Evolutionary conservation across 805 yeast species (phyloP).

Genomic region (Wickerhamiella bombiphila): DNA sequence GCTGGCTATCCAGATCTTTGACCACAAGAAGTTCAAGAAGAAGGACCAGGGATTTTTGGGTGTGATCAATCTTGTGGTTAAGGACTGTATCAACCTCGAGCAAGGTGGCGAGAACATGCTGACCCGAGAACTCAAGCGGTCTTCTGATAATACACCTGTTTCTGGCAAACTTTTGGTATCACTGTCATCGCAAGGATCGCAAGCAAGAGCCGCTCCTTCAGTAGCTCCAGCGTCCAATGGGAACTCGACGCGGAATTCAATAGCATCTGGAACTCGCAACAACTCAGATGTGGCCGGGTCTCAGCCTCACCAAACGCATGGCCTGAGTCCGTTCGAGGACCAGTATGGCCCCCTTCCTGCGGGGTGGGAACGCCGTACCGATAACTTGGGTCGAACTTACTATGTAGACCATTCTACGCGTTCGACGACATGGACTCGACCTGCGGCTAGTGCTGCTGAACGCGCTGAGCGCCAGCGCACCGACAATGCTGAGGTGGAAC

Average conservation of each 20-base stretch:
- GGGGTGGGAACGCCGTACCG: constrained; percentile 98
- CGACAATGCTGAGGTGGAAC: constrained; percentile 66
- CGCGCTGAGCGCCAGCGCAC: constrained; percentile 43
- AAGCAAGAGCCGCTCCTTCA: constrained; percentile 2
- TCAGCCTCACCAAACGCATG: constrained; percentile 1
- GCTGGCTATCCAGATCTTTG: constrained; percentile 85
- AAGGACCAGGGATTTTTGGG: constrained; percentile 98
- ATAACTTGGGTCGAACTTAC: constrained; percentile 91
- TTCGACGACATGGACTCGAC: constrained; percentile 98
- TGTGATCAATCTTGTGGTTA: constrained; percentile 79
- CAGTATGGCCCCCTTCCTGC: constrained; percentile 93
- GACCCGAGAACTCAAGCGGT: constrained; percentile 79
- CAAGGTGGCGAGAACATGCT: constrained; percentile 52
- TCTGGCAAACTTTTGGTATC: constrained; percentile 54
- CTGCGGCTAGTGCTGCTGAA: constrained; percentile 65
- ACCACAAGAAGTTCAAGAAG: constrained; percentile 92
- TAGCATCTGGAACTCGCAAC: neutral
- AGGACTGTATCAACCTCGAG: constrained; percentile 61
- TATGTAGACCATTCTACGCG: constrained; percentile 96
- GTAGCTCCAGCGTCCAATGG: constrained; percentile 10
- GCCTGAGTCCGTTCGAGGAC: constrained; percentile 77
- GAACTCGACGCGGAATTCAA: no score
- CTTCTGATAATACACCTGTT: constrained; percentile 85
- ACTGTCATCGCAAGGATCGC: neutral
- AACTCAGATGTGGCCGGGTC: constrained; percentile 15